Evolutionary conservation across 129 eudicot genomes (phyloP), one percentile per base, ranked within the genome.

Genomic region (Escallonia rubra): DNA sequence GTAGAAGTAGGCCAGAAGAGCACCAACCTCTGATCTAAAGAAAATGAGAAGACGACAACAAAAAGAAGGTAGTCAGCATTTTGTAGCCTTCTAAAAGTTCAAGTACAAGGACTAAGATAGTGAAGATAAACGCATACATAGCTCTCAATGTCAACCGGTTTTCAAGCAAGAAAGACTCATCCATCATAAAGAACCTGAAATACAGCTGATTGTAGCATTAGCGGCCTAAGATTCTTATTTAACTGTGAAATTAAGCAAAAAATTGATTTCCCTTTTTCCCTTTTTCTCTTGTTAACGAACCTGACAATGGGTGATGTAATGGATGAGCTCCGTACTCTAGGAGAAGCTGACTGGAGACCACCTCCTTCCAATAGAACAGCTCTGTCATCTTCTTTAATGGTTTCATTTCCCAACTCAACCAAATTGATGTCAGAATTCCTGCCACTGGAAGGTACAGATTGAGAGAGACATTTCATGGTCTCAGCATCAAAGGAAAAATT

Each of bases 61-160:
- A 64, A 38, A 48, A 69, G 23, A 38, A 54, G 16, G 41, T 45
- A 40, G 39, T 64, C 41, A n/a, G 56, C 43, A 41, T 65, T 44
- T 61, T 4, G 56, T 44, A 41, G 8, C 16, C 2, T 34, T 41
- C 11, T 23, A 42, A 64, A 56, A 45, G 38, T 13, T 1, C 3
- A 58, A 61, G 6, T 8, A 44, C 5, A 39, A n/a, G 23, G 69
- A 40, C 38, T 11, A 59, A 38, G 53, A 52, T 15, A 16, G 48
- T 53, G 50, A 60, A 14, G 61, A 47, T 55, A 9, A 7, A 13
- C 57, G 68, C 89, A 13, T 81, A 90, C 97, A 91, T 85, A 40
- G 97, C 97, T 74, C 97, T 91, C 77, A 91, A 66, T 11, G 90
- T 87, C 76, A 74, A 53, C 10, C 93, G 88, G 66, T 87, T 87